Percentiles rank a stretch among this genome's conserved stretches.
Conservation (phyloP, 2,329 filamentous ascomycete genomes). For the Grosmannia serpens region DNA sequence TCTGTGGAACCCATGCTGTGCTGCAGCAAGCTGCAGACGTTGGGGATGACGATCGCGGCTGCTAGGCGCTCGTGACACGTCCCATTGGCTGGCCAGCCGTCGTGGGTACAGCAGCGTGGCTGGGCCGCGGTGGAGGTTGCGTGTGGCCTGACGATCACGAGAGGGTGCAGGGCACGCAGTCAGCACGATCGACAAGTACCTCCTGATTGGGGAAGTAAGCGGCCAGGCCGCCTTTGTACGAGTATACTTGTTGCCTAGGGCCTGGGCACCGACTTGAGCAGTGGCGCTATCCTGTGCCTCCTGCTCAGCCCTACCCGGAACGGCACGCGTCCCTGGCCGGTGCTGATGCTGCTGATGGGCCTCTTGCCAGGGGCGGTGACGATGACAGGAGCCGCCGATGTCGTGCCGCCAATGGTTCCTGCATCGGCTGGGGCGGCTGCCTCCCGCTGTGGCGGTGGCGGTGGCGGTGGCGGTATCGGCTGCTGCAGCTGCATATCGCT, state of each 20-base stretch:
- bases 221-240: background rate
- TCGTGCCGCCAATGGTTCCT: background rate
- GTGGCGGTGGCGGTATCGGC: too few relatives aligned
- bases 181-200: too few relatives aligned
- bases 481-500: too few relatives aligned
- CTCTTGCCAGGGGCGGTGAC: background rate
- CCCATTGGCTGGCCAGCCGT: background rate
- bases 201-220: too few relatives aligned
- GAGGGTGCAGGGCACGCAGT: too few relatives aligned
- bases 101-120: background rate
- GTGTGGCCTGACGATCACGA: too few relatives aligned
- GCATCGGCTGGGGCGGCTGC: background rate
- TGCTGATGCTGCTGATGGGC: background rate
- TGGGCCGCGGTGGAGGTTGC: background rate
- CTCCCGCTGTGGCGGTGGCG: background rate
- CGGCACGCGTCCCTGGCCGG: slow-evolving; percentile 23
- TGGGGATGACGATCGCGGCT: background rate
- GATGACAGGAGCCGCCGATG: background rate
- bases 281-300: slow-evolving; percentile 35
- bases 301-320: slow-evolving; percentile 42
- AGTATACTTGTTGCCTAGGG: background rate
- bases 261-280: slow-evolving; percentile 38
- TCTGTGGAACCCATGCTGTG: background rate
- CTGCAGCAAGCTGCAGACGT: background rate
- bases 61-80: background rate